A percentile compares a stretch with the other conserved stretches of the same genome.
Evolutionary conservation across 1,284 basidiomycete species (phyloP).

Genomic region (Boletus albobrunnescens): DNA sequence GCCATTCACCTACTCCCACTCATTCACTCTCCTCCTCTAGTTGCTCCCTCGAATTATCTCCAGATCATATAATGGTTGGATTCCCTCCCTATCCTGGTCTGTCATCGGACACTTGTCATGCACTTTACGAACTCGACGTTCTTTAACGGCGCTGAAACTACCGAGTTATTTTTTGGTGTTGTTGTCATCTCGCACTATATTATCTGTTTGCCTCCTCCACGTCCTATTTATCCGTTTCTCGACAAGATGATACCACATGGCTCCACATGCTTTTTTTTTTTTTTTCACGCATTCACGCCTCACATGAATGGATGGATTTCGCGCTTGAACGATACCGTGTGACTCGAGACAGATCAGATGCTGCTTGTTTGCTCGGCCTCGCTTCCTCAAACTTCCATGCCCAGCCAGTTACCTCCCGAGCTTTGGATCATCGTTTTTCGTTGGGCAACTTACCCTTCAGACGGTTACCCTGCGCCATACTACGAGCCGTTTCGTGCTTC

Average conservation of each 20-base stretch:
- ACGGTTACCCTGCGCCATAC: constrained; percentile 26
- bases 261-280: constrained; percentile 14
- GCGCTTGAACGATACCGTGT: constrained; percentile 1
- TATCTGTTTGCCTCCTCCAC: constrained; percentile 19
- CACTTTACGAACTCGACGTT: constrained; percentile 32
- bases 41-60: constrained; percentile 79
- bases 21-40: constrained; percentile 38
- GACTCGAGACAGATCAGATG: background rate
- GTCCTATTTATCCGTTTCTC: constrained; percentile 28
- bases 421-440: constrained; percentile 50
- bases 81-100: constrained; percentile 1
- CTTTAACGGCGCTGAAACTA: constrained; percentile 25
- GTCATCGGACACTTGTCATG: constrained; percentile 19
- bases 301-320: constrained; percentile 1
- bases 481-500: constrained; percentile 44
- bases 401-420: constrained; percentile 41
- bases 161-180: constrained; percentile 23
- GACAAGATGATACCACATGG: constrained; percentile 33
- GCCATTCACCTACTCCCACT: background rate
- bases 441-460: constrained; percentile 37
- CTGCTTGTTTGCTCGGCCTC: background rate
- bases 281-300: constrained; percentile 9
- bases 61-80: constrained; percentile 54
- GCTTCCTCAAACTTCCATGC: constrained; percentile 5
- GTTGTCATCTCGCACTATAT: constrained; percentile 28